phyloP scores from a whole-genome alignment of 73 alveolate species.

The Tetrahymena malaccensis region DNA sequence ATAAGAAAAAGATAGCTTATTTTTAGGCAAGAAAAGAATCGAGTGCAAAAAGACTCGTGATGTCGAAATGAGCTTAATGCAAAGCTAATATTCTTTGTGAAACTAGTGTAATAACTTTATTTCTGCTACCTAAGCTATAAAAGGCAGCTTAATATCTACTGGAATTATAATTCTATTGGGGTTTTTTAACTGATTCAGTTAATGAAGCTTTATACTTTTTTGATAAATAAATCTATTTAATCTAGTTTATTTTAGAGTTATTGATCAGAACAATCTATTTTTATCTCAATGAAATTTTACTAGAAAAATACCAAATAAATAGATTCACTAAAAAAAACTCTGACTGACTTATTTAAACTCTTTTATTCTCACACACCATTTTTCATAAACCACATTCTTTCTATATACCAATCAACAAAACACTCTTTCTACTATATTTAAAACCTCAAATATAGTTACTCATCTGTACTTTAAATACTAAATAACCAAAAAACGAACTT shows the following conservation, averaged over 20 bases:
- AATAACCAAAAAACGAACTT: not conserved
- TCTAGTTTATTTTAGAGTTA: not conserved
- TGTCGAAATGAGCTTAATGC: not conserved
- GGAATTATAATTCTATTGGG: too few species aligned
- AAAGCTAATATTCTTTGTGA: not conserved
- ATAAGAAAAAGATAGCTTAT: not conserved
- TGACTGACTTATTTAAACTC: not conserved
- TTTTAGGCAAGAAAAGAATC: not conserved
- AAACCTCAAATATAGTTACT: not conserved
- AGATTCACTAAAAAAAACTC: not conserved
- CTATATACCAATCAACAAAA: not conserved
- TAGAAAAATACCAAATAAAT: not conserved
- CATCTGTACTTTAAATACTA: not conserved
- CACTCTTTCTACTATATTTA: not conserved
- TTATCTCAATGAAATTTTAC: not conserved
- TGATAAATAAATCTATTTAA: not conserved
- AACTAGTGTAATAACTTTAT: not conserved
- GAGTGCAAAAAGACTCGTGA: not conserved
- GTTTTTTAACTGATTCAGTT: too few species aligned
- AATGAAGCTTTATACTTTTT: too few species aligned
- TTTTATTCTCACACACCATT: not conserved
- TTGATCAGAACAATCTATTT: not conserved
- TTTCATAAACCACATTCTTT: not conserved
- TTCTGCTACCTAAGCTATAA: not conserved
- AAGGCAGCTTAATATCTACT: too few species aligned